Evolutionary conservation across 768 basidiomycete genomes (phyloP).

Genomic region (Boletus fagicola): DNA sequence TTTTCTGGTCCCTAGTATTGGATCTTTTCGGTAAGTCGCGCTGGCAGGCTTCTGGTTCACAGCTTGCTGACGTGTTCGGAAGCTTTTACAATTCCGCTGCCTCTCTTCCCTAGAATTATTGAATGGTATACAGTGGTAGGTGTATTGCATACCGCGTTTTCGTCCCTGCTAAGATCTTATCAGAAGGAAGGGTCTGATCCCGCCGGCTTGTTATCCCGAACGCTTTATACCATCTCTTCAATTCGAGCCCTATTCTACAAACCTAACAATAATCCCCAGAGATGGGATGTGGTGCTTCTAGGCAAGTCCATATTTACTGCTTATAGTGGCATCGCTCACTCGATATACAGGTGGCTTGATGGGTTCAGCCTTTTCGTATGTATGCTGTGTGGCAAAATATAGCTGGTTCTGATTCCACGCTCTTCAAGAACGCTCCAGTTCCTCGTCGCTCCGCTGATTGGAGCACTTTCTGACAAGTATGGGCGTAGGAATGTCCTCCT

Average conservation of each 20-base stretch:
- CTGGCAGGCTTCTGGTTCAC: not conserved
- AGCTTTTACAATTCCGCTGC: slow-evolving; percentile 94
- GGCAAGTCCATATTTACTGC: slow-evolving; percentile 42
- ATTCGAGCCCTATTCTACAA: slow-evolving; percentile 67
- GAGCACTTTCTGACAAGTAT: slow-evolving; percentile 82
- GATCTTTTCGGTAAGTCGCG: slow-evolving; percentile 69
- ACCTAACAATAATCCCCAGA: slow-evolving; percentile 57
- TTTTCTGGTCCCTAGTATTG: slow-evolving; percentile 87
- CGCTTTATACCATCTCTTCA: slow-evolving; percentile 63
- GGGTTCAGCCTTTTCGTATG: slow-evolving; percentile 91
- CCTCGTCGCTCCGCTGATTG: slow-evolving; percentile 78
- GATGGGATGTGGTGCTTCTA: slow-evolving; percentile 95
- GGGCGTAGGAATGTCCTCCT: slow-evolving; percentile 85
- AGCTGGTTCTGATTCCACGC: slow-evolving; percentile 30
- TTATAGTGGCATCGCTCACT: slow-evolving; percentile 8
- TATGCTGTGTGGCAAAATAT: slow-evolving; percentile 34
- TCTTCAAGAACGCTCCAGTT: slow-evolving; percentile 73
- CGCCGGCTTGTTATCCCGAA: slow-evolving; percentile 68
- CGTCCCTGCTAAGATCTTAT: not conserved
- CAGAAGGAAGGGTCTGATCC: slow-evolving; percentile 74
- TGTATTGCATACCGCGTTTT: not conserved
- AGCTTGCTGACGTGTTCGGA: slow-evolving; percentile 26
- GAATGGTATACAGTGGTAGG: slow-evolving; percentile 83
- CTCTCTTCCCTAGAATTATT: slow-evolving; percentile 95
- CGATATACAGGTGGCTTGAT: slow-evolving; percentile 67